Conservation (phyloP, 2,329 filamentous ascomycete genomes). For the Paracorniculantispora psalliotae region DNA sequence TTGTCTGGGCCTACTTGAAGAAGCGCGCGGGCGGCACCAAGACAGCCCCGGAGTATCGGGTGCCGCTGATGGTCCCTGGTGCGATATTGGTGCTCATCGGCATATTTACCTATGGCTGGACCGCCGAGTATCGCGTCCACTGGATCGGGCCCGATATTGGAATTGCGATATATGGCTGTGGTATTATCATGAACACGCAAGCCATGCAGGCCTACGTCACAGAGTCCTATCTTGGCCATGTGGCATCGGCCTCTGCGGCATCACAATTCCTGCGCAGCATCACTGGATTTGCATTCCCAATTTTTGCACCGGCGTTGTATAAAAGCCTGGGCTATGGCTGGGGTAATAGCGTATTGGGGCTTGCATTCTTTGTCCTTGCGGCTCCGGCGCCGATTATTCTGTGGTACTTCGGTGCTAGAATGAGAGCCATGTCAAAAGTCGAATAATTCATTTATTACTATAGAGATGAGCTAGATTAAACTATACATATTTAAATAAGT, state of each 20-base stretch:
- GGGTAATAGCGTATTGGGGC: conserved; percentile 11
- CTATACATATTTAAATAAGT: not conserved
- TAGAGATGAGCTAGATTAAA: not conserved
- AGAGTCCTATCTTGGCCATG: conserved; percentile 14
- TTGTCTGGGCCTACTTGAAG: conserved; percentile 28
- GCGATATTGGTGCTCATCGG: conserved; percentile 36
- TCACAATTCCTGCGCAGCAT: conserved; percentile 18
- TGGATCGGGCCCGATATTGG: conserved; percentile 58
- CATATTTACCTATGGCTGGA: conserved; percentile 37
- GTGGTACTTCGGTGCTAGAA: conserved; percentile 7
- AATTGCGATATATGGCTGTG: conserved; percentile 46
- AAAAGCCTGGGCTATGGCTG: conserved; percentile 19
- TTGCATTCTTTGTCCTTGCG: conserved; percentile 3
- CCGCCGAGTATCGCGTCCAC: conserved; percentile 43
- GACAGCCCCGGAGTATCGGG: conserved; percentile 40
- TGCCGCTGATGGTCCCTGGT: conserved; percentile 50
- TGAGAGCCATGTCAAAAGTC: conserved; percentile 5
- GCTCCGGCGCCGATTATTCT: conserved; percentile 5
- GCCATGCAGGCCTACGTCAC: conserved; percentile 46
- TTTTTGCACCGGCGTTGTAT: conserved; percentile 20
- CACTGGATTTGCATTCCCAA: conserved; percentile 18
- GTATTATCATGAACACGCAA: conserved; percentile 48
- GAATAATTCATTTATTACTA: not conserved
- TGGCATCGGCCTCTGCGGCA: conserved; percentile 19
- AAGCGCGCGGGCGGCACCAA: conserved; percentile 1